Evolutionary conservation across 2,329 filamentous ascomycete genomes (phyloP).

Genomic region (Thermothelomyces thermophilus): DNA sequence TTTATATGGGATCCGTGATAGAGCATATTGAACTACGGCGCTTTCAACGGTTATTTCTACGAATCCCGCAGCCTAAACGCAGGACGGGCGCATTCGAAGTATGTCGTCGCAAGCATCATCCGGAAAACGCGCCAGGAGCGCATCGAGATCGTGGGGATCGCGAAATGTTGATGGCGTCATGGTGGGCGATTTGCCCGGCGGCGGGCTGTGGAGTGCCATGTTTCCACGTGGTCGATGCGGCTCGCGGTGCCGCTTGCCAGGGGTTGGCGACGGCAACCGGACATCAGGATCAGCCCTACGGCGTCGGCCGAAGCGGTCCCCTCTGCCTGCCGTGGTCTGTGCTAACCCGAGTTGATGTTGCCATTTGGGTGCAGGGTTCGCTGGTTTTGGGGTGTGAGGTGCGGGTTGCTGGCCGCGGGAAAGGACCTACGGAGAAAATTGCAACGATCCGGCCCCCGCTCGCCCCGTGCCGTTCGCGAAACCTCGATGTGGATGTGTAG

Average conservation of each 20-base stretch:
- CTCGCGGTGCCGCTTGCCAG: slow-evolving; percentile 14
- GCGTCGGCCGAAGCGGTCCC: not conserved
- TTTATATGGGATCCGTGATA: not conserved
- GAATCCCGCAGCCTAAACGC: not conserved
- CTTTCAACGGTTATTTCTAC: slow-evolving; percentile 1
- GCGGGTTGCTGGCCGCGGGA: not conserved
- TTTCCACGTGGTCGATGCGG: slow-evolving; percentile 21
- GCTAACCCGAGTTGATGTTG: not conserved
- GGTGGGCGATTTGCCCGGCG: slow-evolving; percentile 7
- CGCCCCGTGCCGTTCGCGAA: not conserved
- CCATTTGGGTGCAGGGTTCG: slow-evolving; percentile 6
- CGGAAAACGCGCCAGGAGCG: slow-evolving; percentile 17
- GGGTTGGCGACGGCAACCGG: slow-evolving; percentile 8
- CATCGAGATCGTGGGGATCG: slow-evolving; percentile 18
- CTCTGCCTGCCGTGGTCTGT: slow-evolving; percentile 14
- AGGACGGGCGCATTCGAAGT: not conserved
- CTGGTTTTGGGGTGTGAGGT: not conserved
- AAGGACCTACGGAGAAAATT: not conserved
- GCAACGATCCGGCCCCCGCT: not conserved
- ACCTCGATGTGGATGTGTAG: not conserved
- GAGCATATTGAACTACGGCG: not conserved
- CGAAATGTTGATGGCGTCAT: slow-evolving; percentile 22
- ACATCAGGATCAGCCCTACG: slow-evolving; percentile 16
- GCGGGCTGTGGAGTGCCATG: slow-evolving; percentile 13
- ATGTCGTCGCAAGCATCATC: slow-evolving; percentile 4